Conservation (phyloP, 352 stramenopile species). For the Lagenidium sp. region DNA sequence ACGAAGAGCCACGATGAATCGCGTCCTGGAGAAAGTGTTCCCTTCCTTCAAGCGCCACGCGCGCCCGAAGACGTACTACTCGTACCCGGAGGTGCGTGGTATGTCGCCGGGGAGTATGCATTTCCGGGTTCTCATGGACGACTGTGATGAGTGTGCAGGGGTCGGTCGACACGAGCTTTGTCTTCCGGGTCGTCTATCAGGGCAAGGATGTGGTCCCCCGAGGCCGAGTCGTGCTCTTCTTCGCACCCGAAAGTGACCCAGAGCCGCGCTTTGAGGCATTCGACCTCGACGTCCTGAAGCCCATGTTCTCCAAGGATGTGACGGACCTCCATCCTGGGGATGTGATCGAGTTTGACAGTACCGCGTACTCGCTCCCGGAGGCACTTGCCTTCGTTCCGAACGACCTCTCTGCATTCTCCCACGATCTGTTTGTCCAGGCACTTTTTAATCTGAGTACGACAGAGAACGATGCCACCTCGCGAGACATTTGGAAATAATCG, state of each 20-base stretch:
- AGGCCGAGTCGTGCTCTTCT: conserved; percentile 56
- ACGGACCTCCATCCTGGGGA: conserved; percentile 39
- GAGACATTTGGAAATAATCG: too few species aligned
- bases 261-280: conserved; percentile 53
- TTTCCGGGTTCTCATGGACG: too few species aligned
- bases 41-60: conserved; percentile 38
- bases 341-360: conserved; percentile 58
- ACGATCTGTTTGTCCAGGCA: conserved; percentile 47
- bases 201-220: conserved; percentile 23
- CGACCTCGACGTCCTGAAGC: conserved; percentile 40
- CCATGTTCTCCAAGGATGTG: conserved; percentile 62
- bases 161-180: conserved; percentile 30
- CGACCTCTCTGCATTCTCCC: conserved; percentile 31
- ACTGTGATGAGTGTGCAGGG: too few species aligned
- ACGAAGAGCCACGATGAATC: conserved; percentile 60
- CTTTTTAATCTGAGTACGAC: conserved; percentile 54
- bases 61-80: conserved; percentile 38
- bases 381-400: conserved; percentile 54
- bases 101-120: too few species aligned
- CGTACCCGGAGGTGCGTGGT: conserved; percentile 43
- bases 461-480: too few species aligned
- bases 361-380: conserved; percentile 40
- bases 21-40: conserved; percentile 61
- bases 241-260: conserved; percentile 21
- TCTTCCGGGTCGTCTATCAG: conserved; percentile 41